Evolutionary conservation across 2,329 filamentous ascomycete species (phyloP).

Genomic region (Neopestalotiopsis sp.): DNA sequence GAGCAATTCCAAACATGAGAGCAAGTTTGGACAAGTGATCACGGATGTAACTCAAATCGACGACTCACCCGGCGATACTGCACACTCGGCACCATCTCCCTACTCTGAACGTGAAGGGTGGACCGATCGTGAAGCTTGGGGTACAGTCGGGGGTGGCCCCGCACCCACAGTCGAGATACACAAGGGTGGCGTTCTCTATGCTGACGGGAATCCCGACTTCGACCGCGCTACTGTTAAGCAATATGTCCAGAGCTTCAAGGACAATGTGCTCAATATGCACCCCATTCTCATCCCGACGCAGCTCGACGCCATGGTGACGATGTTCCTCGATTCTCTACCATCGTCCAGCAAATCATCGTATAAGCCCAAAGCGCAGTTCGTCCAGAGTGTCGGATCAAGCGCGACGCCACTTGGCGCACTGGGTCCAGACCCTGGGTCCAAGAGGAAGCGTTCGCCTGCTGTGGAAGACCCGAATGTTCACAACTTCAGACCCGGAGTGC

Average conservation of each 20-base stretch:
- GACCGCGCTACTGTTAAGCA: constrained; percentile 53
- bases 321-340: constrained; percentile 57
- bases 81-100: constrained; percentile 27
- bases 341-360: constrained; percentile 30
- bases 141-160: constrained; percentile 59
- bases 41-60: constrained; percentile 45
- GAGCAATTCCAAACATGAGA: background rate
- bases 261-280: constrained; percentile 69
- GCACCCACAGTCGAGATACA: constrained; percentile 43
- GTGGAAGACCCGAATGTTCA: constrained; percentile 35
- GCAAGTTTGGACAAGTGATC: constrained; percentile 35
- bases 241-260: constrained; percentile 63
- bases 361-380: constrained; percentile 35
- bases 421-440: constrained; percentile 40
- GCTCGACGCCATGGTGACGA: constrained; percentile 57
- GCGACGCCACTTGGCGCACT: background rate
- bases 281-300: constrained; percentile 63
- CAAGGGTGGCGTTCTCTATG: constrained; percentile 44
- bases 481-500: constrained; percentile 52
- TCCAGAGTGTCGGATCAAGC: constrained; percentile 25
- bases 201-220: constrained; percentile 61
- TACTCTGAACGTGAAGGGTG: background rate
- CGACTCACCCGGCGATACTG: constrained; percentile 54
- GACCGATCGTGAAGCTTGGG: constrained; percentile 53
- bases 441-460: constrained; percentile 62